Evolutionary conservation across 1,284 basidiomycete species (phyloP), one percentile per base, ranked within the genome.

Genomic region (Tilletia indica): DNA sequence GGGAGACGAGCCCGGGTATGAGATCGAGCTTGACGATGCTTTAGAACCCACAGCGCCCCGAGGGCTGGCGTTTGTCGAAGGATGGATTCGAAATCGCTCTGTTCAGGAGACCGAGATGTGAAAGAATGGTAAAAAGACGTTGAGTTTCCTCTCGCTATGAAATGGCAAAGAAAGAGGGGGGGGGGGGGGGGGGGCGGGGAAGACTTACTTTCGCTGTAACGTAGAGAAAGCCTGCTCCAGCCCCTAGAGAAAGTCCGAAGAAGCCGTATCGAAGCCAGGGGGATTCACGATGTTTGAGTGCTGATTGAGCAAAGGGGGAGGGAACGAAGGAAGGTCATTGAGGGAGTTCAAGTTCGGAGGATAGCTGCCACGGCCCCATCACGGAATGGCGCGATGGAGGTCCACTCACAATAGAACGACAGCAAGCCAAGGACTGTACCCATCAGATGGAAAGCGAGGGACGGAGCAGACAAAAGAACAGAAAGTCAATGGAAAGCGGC

Each of bases 1-100:
- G 73, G 67, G 79, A 80, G 51, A 80, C 56, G 45, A 79, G 69
- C 0, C 79, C 82, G 5, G 75, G 76, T 2, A 76, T 56, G 3
- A 85, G 77, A 56, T 84, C 82, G 42, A 85, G 70, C 49, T 80
- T 77, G 21, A 84, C 82, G 8, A 85, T 77, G 11, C 79, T 69
- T 69, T 66, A 81, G 84, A 58, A 85, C 77, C 84, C 85, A 85
- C 21, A 85, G 76, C 1, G 83, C 82, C 48, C 85, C 85, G 0
- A 85, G 76, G 11, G 83, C 79, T 0, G 84, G 83, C 9, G 80
- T 78, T 21, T 78, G 80, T n/a, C 81, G 79, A 48, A 84, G 77
- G 8, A 84, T 79, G 36, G 76, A 68, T 19, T 78, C 72, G 72
- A 80, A 85, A 1, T 78, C 66, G 4, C 78, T 80, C 75, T 78